phyloP scores from a whole-genome alignment of 1,284 basidiomycete species.

The Coriolopsis trogii region DNA sequence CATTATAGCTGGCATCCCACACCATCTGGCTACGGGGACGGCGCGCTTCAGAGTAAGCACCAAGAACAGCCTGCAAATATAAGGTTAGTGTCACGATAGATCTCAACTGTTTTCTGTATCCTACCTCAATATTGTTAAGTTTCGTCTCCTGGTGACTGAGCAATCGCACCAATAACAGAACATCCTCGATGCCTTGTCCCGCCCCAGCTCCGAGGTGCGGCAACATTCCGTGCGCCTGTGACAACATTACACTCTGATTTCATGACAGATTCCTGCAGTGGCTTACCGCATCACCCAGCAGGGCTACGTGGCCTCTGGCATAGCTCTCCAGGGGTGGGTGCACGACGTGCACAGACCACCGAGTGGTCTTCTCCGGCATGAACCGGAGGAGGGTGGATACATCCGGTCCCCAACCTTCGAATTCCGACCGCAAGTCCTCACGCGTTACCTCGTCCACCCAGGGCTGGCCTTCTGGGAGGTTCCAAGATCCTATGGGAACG shows the following conservation, averaged over 20 bases:
- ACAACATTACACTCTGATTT: background rate
- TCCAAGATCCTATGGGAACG: slow-evolving; percentile 38
- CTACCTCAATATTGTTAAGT: slow-evolving; percentile 47
- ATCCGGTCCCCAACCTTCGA: slow-evolving; percentile 53
- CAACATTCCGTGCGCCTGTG: slow-evolving; percentile 58
- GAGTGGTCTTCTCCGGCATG: slow-evolving; percentile 48
- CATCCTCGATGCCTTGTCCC: slow-evolving; percentile 66
- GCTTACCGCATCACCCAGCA: slow-evolving; percentile 62
- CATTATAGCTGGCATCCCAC: slow-evolving; percentile 39
- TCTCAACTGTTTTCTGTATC: slow-evolving; percentile 10
- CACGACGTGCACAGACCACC: slow-evolving; percentile 62
- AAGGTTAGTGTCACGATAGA: background rate
- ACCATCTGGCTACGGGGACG: slow-evolving; percentile 51
- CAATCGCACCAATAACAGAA: slow-evolving; percentile 52
- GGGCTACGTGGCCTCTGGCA: slow-evolving; percentile 48
- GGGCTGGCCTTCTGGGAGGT: slow-evolving; percentile 38
- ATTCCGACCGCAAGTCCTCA: slow-evolving; percentile 50
- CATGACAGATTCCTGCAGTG: background rate
- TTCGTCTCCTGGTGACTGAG: slow-evolving; percentile 49
- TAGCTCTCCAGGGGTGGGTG: slow-evolving; percentile 52
- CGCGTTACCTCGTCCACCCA: slow-evolving; percentile 51
- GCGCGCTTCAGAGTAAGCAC: slow-evolving; percentile 47
- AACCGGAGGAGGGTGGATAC: slow-evolving; percentile 46
- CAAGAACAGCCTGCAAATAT: slow-evolving; percentile 40
- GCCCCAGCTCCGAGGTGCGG: slow-evolving; percentile 65